Conservation (phyloP, 495 filamentous ascomycete genomes). For the Trichoderma orchidacearum region DNA sequence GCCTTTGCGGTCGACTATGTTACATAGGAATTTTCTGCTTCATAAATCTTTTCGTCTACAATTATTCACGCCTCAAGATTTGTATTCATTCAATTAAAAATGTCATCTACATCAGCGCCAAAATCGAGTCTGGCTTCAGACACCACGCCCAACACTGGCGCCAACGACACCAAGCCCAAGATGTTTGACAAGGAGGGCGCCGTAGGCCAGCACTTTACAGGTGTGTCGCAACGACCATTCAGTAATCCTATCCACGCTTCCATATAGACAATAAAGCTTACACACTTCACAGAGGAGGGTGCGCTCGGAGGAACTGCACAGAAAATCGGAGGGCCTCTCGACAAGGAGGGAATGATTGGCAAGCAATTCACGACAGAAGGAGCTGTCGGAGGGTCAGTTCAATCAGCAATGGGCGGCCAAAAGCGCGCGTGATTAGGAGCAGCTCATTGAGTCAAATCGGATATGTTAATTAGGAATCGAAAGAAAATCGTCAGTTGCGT, state of each 20-base stretch:
- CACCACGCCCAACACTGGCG: background rate
- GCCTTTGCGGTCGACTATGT: no score
- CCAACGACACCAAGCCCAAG: slow-evolving; percentile 16
- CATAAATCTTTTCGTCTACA: no score
- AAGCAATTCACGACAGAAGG: slow-evolving; percentile 29
- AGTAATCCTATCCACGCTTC: background rate
- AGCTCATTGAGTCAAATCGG: no score
- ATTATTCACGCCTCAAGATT: no score
- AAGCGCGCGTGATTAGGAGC: slow-evolving; percentile 13
- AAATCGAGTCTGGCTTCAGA: background rate
- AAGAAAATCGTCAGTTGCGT: no score
- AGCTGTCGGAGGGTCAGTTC: slow-evolving; percentile 25
- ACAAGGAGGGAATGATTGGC: slow-evolving; percentile 26
- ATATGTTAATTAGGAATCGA: no score
- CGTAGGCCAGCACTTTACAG: slow-evolving; percentile 22
- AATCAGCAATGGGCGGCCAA: slow-evolving; percentile 26
- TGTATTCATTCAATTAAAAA: no score
- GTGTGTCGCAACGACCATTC: slow-evolving; percentile 6
- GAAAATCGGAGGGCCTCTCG: slow-evolving; percentile 33
- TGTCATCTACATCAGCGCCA: background rate
- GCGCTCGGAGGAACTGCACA: slow-evolving; percentile 28
- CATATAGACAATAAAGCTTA: background rate
- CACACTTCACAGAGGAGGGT: slow-evolving; percentile 22
- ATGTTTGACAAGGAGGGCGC: slow-evolving; percentile 18
- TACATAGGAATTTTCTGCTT: no score